Base-by-base conservation (phyloP, 345 rosid genomes). In the Hypericum perforatum region DNA sequence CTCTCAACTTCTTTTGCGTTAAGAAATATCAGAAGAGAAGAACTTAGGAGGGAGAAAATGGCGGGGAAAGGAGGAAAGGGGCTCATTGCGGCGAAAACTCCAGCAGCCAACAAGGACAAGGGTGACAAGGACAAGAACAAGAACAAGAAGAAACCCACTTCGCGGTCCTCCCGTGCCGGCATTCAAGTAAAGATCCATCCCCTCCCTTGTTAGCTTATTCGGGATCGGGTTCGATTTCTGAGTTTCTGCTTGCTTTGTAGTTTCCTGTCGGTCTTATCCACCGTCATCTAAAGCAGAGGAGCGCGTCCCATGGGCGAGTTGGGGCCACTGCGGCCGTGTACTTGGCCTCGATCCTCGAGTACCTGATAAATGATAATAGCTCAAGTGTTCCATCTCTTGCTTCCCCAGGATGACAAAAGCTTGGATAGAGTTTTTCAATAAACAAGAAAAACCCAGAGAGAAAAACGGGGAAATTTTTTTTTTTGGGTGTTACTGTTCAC, bases 61-160 rank as follows among this genome's bases (percentile, higher is more conserved):
- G 97, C 88, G 39, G 97, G 97, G 13, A 89, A 89, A 68, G 97
- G 97, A 16, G 97, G 97, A 6, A 85, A 85, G 49, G 90, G 95
- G 1, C 95, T 85, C 41, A 52, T 80, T 45, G 85, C 90, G 4
- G 71, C 84, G 6, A 89, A 89, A 69, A 89, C 97, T 32, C 79
- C 82, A 6, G 85, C 92, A 5, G 81, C 82, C 38, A 85, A 72
- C 80, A 89, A 85, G 74, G 96, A 81, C 43, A 81, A 81, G 50
- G 32, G 32, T 22, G 81, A 70, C 22, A 78, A 78, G 58, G 96
- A 88, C 39, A 82, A 85, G 59, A 87, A n/a, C n/a, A n/a, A n/a
- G n/a, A n/a, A 78, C 63, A 90, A 89, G 97, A 89, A 89, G 80
- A 74, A 77, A 46, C 80, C 95, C 1, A 56, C 73, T 57, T 83